Conservation (phyloP, 2,329 filamentous ascomycete genomes). For the Aspergillus jensenii region DNA sequence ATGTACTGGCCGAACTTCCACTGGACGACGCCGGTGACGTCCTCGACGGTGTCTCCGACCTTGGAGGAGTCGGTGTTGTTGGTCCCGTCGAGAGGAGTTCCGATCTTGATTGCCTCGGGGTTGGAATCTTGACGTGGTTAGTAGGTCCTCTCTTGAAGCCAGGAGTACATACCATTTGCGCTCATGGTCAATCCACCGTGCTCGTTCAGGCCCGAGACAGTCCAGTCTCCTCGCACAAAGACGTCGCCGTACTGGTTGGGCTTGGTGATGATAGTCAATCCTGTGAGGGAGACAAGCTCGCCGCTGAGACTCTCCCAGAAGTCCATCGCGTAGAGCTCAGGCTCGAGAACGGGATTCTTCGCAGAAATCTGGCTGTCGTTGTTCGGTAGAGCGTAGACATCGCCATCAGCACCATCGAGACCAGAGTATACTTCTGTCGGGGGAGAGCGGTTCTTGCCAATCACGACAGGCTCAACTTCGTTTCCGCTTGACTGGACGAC, state of each 20-base stretch:
- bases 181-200: conserved; percentile 66
- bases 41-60: conserved; percentile 63
- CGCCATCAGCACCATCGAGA: conserved; percentile 65
- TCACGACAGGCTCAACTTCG: conserved; percentile 56
- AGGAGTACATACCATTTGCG: conserved; percentile 45
- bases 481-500: conserved; percentile 55
- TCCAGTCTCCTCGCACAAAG: conserved; percentile 68
- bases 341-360: conserved; percentile 62
- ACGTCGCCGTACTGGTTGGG: conserved; percentile 67
- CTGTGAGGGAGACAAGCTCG: conserved; percentile 64
- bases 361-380: conserved; percentile 58
- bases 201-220: conserved; percentile 60
- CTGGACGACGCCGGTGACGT: conserved; percentile 68
- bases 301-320: conserved; percentile 72
- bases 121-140: conserved; percentile 56
- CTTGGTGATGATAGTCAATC: conserved; percentile 57
- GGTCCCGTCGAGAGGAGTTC: conserved; percentile 64
- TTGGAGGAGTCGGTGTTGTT: conserved; percentile 60
- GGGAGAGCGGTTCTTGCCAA: conserved; percentile 59
- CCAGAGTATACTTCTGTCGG: conserved; percentile 62
- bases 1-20: conserved; percentile 69
- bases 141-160: not conserved
- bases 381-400: conserved; percentile 66
- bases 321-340: conserved; percentile 64
- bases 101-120: conserved; percentile 67